A percentile compares a stretch with the other conserved stretches of the same genome.
These are phyloP conservation scores for Nakazawaea pomicola DNA, from an alignment of 805 yeast species.

Conservation along the genomic window DNA sequence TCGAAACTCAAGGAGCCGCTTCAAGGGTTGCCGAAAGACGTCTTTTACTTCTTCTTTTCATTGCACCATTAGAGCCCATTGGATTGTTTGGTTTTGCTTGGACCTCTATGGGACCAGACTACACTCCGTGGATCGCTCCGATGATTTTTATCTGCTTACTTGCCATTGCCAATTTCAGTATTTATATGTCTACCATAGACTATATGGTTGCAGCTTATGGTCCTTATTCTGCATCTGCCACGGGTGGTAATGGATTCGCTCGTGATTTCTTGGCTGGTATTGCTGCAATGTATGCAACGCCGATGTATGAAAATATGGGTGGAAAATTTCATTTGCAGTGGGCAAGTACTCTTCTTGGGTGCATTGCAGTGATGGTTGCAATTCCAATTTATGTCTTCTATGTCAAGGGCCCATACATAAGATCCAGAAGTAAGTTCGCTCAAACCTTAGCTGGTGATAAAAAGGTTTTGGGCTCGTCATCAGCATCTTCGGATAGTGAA, in stretches of 20 bases:
- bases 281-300: conserved; percentile 32
- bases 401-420: conserved; percentile 34
- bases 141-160: conserved; percentile 31
- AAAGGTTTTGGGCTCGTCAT: neutral
- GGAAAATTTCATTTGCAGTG: conserved; percentile 29
- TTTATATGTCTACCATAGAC: conserved; percentile 40
- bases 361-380: conserved; percentile 29
- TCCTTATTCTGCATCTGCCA: conserved; percentile 37
- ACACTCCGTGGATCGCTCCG: conserved; percentile 33
- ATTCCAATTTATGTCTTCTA: conserved; percentile 33
- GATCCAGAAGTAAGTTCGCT: conserved; percentile 31
- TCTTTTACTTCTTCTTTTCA: conserved; percentile 28
- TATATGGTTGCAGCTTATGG: conserved; percentile 39
- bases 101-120: conserved; percentile 37
- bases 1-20: conserved; percentile 11
- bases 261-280: conserved; percentile 37
- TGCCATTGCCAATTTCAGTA: conserved; percentile 35
- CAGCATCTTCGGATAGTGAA: neutral
- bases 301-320: conserved; percentile 31
- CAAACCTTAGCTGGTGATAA: conserved; percentile 29
- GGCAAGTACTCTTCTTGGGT: conserved; percentile 34
- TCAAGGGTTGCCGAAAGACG: conserved; percentile 23
- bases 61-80: conserved; percentile 33
- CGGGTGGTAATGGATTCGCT: conserved; percentile 39
- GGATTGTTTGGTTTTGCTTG: conserved; percentile 38